Evolutionary conservation across 306 rosid species (phyloP).

Genomic region (Quercus agrifolia): DNA sequence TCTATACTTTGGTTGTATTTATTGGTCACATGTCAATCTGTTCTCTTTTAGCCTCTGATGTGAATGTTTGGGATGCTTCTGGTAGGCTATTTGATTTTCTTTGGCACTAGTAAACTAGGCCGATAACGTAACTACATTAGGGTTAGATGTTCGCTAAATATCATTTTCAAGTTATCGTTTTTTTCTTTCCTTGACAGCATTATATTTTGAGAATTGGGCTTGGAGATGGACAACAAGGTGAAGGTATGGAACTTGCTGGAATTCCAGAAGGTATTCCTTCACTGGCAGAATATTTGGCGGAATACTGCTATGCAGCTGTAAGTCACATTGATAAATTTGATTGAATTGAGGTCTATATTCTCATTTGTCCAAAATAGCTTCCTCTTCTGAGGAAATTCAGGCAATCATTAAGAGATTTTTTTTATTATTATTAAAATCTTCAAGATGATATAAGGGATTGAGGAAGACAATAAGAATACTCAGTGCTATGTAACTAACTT

Average conservation of each 20-base stretch:
- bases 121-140: neutral
- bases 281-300: conserved; percentile 74
- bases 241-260: conserved; percentile 63
- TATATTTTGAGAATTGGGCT: conserved; percentile 42
- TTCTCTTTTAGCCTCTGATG: conserved; percentile 1
- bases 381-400: neutral
- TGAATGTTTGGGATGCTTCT: neutral
- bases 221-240: conserved; percentile 20
- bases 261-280: conserved; percentile 82
- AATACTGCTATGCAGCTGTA: conserved; percentile 76
- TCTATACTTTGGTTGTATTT: neutral
- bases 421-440: neutral
- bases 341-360: neutral
- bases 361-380: neutral
- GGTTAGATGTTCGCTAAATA: conserved; percentile 5
- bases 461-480: conserved; percentile 11
- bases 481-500: conserved; percentile 7
- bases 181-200: conserved; percentile 46
- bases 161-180: neutral
- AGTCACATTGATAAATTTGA: conserved; percentile 26
- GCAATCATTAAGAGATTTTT: neutral
- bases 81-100: conserved; percentile 8
- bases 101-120: neutral
- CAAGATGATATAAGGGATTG: conserved; percentile 2
- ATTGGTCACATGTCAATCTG: conserved; percentile 1